Percentiles rank a stretch among this genome's conserved stretches.
These are phyloP conservation scores for Barbarea vulgaris DNA, from an alignment of 345 rosid genomes.

Conservation along the genomic window DNA sequence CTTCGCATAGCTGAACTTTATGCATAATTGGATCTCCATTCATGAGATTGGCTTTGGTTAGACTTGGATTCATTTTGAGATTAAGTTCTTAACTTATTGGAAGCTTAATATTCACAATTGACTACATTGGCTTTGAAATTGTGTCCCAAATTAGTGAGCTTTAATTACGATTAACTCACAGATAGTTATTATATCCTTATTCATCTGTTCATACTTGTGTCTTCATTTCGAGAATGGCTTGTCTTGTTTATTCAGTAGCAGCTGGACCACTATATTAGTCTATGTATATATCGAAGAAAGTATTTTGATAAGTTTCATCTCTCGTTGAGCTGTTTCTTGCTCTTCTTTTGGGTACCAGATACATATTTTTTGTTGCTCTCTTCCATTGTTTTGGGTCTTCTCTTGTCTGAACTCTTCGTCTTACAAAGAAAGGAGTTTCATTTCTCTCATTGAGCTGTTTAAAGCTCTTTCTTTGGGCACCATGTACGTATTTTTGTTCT, in stretches of 20 bases:
- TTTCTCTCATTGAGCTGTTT: slow-evolving; percentile 2
- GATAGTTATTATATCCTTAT: not conserved
- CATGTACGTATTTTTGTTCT: not conserved
- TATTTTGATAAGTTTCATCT: not conserved
- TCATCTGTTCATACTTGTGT: not conserved
- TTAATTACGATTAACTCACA: not conserved
- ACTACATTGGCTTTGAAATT: not conserved
- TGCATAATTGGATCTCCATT: not conserved
- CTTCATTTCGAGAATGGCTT: not conserved
- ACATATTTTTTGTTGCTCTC: not conserved
- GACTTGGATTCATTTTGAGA: not conserved
- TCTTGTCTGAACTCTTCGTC: not conserved
- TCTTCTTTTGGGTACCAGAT: not conserved
- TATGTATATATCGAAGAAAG: not conserved
- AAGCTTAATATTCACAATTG: not conserved
- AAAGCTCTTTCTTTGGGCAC: not conserved
- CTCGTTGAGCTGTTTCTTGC: not conserved
- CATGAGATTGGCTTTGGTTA: not conserved
- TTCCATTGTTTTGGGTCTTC: not conserved
- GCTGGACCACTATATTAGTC: not conserved
- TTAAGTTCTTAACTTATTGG: not conserved
- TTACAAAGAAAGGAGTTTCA: not conserved
- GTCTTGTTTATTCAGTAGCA: not conserved
- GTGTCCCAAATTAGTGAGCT: not conserved
- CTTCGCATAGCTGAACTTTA: not conserved